These are phyloP conservation scores for Colletotrichum orbiculare DNA, from an alignment of 2,329 filamentous ascomycete genomes.

Conservation along the genomic window DNA sequence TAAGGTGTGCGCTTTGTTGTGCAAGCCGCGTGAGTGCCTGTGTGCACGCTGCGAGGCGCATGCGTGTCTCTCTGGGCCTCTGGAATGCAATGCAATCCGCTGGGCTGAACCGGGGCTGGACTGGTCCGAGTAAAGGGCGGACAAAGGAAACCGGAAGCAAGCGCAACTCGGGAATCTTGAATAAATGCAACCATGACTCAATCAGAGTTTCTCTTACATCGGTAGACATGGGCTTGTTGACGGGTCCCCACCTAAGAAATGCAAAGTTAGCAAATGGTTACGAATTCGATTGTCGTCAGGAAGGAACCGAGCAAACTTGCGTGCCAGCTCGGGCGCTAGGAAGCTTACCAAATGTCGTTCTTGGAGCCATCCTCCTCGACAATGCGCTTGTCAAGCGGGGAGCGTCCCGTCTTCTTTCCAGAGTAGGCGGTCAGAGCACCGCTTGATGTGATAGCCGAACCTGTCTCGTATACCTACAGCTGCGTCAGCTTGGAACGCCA, in stretches of 20 bases:
- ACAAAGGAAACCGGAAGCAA: constrained; percentile 27
- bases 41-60: background rate
- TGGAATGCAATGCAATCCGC: background rate
- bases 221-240: constrained; percentile 98
- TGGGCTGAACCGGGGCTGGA: constrained; percentile 9
- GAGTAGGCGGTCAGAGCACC: constrained; percentile 98
- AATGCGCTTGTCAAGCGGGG: constrained; percentile 96
- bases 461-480: constrained; percentile 81
- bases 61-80: background rate
- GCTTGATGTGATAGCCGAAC: constrained; percentile 95
- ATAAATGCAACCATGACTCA: constrained; percentile 31
- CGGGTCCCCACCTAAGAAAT: constrained; percentile 81
- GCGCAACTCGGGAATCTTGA: constrained; percentile 6
- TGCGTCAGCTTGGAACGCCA: no score
- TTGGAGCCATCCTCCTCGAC: constrained; percentile 91
- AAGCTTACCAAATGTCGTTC: constrained; percentile 84
- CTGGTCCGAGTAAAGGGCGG: constrained; percentile 23
- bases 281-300: constrained; percentile 9
- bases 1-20: no score
- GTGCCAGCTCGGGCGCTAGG: background rate
- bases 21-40: no score
- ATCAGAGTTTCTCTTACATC: constrained; percentile 75
- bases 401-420: constrained; percentile 96
- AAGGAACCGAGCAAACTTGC: constrained; percentile 1
- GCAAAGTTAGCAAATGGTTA: constrained; percentile 34